Evolutionary conservation across 1,284 basidiomycete species (phyloP), one percentile per base, ranked within the genome.

Genomic region (Marasmius sp.): DNA sequence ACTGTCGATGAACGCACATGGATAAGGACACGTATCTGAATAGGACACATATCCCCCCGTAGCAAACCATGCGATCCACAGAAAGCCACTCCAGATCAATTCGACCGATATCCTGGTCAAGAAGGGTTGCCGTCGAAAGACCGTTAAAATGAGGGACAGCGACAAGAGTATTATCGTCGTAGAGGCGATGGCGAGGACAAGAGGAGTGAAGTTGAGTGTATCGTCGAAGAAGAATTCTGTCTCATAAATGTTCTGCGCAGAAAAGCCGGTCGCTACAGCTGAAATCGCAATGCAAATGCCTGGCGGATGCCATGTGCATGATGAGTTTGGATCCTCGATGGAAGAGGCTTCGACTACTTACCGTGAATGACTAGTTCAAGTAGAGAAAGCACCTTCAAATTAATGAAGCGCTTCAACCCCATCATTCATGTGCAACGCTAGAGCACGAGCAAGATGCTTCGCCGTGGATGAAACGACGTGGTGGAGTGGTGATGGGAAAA

Each of bases 121-220:
- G 16, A 54, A 54, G 14, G 52, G 52, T 38, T 54, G 52, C 20
- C 52, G 11, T n/a, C 33, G 52, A 18, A 54, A 54, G 27, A 54
- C 20, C 6, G 52, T 54, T 10, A 54, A 37, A 12, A 54, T 33
- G 8, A 54, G 5, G 63, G 64, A 58, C 16, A 63, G 57, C 2
- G 52, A 41, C 12, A 64, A 7, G 10, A 58, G 11, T n/a, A 68
- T 7, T 7, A 66, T 22, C 1, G 65, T 63, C 49, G 66, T 37
- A 48, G 62, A 41, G 12, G 61, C 43, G 14, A 66, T 59, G 16
- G 64, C 64, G n/a, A 67, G 41, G 6, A 58, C 63, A 27, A 66
- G 52, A 50, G 47, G 47, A 12, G 58, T 52, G 50, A 51, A 59
- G 58, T 43, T 34, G 33, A 59, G 41, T 11, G 47, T 34, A 11